phyloP scores from a whole-genome alignment of 495 filamentous ascomycete species.

The Hypoxylon rickii region DNA sequence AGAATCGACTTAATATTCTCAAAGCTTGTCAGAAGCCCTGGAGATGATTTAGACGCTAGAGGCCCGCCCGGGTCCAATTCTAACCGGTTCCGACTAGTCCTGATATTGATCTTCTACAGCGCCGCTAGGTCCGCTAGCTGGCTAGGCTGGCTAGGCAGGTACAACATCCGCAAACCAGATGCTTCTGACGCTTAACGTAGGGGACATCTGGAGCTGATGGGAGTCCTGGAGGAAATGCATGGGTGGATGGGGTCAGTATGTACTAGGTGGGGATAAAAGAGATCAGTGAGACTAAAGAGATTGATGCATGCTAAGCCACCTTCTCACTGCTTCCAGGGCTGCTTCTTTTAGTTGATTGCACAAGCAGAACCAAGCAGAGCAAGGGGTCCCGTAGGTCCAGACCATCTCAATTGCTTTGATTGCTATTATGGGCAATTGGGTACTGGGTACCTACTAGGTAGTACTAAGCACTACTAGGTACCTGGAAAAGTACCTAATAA shows the following conservation, averaged over 20 bases:
- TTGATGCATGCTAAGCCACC: constrained; percentile 10
- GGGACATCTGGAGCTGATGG: background rate
- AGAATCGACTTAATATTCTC: too few relatives aligned
- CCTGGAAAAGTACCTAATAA: too few relatives aligned
- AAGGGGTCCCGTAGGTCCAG: constrained; percentile 14
- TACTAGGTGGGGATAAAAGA: too few relatives aligned
- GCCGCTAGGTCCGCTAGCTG: too few relatives aligned
- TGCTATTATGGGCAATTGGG: too few relatives aligned
- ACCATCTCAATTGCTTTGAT: constrained; percentile 10
- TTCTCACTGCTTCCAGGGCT: too few relatives aligned
- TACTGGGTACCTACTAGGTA: too few relatives aligned
- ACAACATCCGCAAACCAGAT: constrained; percentile 5
- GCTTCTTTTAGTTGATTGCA: too few relatives aligned
- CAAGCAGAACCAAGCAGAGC: background rate
- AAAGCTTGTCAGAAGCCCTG: background rate
- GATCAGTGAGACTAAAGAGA: background rate
- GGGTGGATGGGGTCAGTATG: background rate
- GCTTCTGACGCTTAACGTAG: constrained; percentile 24
- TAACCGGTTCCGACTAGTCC: constrained; percentile 9
- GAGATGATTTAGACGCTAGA: background rate
- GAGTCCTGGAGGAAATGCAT: background rate
- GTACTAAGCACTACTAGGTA: too few relatives aligned
- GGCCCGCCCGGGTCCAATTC: background rate
- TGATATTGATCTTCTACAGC: constrained; percentile 8
- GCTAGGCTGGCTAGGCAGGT: constrained; percentile 2